These are phyloP conservation scores for Pleurotus sapidus DNA, from an alignment of 768 basidiomycete species.

Conservation along the genomic window DNA sequence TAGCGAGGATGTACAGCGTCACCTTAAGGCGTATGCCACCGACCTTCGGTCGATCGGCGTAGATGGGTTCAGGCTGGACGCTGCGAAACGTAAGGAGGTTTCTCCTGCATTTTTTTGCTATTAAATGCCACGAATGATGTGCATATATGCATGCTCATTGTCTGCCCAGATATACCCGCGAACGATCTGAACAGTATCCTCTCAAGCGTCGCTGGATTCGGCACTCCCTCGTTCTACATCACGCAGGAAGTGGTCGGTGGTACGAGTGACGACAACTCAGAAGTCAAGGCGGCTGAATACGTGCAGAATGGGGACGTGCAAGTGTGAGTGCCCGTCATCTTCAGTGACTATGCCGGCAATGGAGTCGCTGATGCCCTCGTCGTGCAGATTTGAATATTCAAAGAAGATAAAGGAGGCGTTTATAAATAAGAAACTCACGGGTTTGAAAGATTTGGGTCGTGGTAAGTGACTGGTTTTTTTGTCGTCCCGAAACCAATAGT, in stretches of 20 bases:
- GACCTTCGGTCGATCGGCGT: slow-evolving; percentile 60
- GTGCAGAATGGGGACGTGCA: not conserved
- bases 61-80: slow-evolving; percentile 61
- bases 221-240: not conserved
- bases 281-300: not conserved
- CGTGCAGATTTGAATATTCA: not conserved
- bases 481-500: too few relatives aligned
- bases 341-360: too few relatives aligned
- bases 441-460: not conserved
- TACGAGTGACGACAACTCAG: not conserved
- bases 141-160: not conserved
- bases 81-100: slow-evolving; percentile 51
- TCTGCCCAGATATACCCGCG: not conserved
- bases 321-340: not conserved
- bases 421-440: not conserved
- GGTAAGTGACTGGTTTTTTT: slow-evolving; percentile 23
- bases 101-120: too few relatives aligned
- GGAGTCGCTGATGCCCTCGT: not conserved
- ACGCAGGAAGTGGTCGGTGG: not conserved
- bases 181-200: not conserved
- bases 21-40: slow-evolving; percentile 54
- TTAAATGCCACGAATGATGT: not conserved
- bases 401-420: not conserved
- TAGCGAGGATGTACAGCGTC: slow-evolving; percentile 50
- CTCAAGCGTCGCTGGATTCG: not conserved